Evolutionary conservation across 2,329 filamentous ascomycete species (phyloP), one percentile per base, ranked within the genome.

Genomic region (Pyrenophora teres): DNA sequence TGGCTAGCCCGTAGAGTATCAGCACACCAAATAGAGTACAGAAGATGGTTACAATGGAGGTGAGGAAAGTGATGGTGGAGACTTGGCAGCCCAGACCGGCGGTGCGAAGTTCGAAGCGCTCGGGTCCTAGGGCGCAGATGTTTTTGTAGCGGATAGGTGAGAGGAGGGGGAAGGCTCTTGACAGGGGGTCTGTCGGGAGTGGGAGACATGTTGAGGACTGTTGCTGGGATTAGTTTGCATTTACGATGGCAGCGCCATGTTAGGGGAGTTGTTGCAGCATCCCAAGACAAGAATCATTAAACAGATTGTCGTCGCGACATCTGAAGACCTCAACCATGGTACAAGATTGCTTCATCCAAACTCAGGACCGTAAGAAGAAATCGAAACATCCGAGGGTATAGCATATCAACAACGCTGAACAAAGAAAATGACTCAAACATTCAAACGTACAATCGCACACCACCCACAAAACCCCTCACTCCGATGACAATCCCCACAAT

Each of bases 21-120:
- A 74, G 7, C 0, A 77, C 52, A 2, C 70, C 76, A 10, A 70
- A 68, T 3, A 79, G 54, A 0, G 77, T 78, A 23, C 67, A 70
- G 31, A 77, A 68, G 37, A 79, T 71, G 2, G 77, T 77, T 6
- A 77, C 68, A 15, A 78, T 58, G 4, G 76, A 68, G 32, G 75
- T 76, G 30, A 80, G 62, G 21, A 78, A 71, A 0, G 77, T 79
- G 6, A 75, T 76, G 6, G 77, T 79, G 0, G 77, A 79, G 41
- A 77, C 77, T 44, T 74, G 71, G 54, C 77, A 80, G 16, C 77
- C 77, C 0, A 79, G 60, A 5, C 75, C 68, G 15, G 65, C 63
- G 8, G 77, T 79, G 2, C 77, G 71, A 6, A 80, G 66, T 53
- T 80, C 77, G 50, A 75, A 80, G 42, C 76, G 71, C 61, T 79